phyloP scores from a whole-genome alignment of 192 early-diverging fungal species.

The Entrophospora sp. region DNA sequence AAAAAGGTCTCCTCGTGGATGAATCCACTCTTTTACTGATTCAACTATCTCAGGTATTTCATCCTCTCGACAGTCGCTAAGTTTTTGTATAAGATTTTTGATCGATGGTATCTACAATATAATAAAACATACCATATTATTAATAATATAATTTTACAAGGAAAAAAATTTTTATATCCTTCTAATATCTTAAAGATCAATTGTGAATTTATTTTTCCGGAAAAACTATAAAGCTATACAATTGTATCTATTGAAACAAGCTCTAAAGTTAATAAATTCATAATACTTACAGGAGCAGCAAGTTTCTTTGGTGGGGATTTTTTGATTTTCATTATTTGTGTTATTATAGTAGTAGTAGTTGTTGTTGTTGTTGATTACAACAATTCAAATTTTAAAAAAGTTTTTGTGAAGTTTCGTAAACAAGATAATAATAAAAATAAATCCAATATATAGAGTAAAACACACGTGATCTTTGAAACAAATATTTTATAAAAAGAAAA shows the following conservation, averaged over 20 bases:
- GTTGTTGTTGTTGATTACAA: conserved; percentile 10
- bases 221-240: not conserved
- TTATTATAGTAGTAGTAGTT: no score
- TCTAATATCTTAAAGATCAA: conserved; percentile 8
- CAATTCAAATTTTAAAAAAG: not conserved
- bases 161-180: no score
- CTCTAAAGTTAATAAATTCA: not conserved
- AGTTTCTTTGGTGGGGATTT: conserved; percentile 21
- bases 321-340: conserved; percentile 20
- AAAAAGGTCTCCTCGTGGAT: conserved; percentile 85
- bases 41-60: conserved; percentile 47
- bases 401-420: not conserved
- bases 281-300: conserved; percentile 6
- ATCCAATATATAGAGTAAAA: not conserved
- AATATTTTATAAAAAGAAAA: not conserved
- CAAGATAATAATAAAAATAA: not conserved
- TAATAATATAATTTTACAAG: no score
- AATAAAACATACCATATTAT: no score
- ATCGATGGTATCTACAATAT: conserved; percentile 44
- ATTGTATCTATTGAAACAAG: not conserved
- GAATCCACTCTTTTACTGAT: conserved; percentile 57
- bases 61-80: conserved; percentile 42
- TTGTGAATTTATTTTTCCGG: not conserved
- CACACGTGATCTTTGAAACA: not conserved
- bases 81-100: conserved; percentile 39